phyloP scores from a whole-genome alignment of 1,284 basidiomycete genomes.

The Neotropicomus parvogracilis region DNA sequence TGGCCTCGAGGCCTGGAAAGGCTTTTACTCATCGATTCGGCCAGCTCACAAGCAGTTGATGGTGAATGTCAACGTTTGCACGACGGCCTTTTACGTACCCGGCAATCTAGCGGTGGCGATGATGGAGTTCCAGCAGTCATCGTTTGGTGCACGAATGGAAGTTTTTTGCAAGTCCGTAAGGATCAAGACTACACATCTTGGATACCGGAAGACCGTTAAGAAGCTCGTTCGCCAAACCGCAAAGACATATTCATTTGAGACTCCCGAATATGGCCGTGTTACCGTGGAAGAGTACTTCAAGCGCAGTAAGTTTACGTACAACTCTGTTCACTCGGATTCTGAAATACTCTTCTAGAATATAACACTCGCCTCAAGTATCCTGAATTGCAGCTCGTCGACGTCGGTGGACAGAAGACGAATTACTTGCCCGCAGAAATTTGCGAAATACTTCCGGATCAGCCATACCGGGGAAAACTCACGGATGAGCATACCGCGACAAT shows the following conservation, averaged over 20 bases:
- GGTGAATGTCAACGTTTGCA: conserved; percentile 82
- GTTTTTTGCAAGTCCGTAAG: conserved; percentile 62
- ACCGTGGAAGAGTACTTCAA: conserved; percentile 67
- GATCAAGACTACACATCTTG: conserved; percentile 59
- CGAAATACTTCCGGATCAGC: conserved; percentile 68
- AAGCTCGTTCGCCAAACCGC: conserved; percentile 47
- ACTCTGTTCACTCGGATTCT: neutral
- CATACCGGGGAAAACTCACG: conserved; percentile 66
- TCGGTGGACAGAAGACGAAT: conserved; percentile 58
- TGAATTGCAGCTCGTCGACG: conserved; percentile 62
- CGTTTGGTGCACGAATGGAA: conserved; percentile 52
- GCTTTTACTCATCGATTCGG: conserved; percentile 76
- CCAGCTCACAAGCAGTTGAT: conserved; percentile 69
- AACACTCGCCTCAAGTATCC: conserved; percentile 50
- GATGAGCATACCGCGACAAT: conserved; percentile 71
- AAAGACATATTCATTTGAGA: conserved; percentile 53
- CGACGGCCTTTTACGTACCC: conserved; percentile 71
- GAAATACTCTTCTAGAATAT: conserved; percentile 49
- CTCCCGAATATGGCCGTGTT: conserved; percentile 49
- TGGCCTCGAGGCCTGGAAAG: conserved; percentile 70
- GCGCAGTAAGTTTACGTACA: conserved; percentile 45
- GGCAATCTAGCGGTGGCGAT: conserved; percentile 64
- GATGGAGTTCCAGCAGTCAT: conserved; percentile 48
- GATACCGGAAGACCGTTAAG: conserved; percentile 67
- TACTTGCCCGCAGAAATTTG: conserved; percentile 70